phyloP scores from a whole-genome alignment of 371 early-diverging fungal species.

The Sporodiniella umbellata region DNA sequence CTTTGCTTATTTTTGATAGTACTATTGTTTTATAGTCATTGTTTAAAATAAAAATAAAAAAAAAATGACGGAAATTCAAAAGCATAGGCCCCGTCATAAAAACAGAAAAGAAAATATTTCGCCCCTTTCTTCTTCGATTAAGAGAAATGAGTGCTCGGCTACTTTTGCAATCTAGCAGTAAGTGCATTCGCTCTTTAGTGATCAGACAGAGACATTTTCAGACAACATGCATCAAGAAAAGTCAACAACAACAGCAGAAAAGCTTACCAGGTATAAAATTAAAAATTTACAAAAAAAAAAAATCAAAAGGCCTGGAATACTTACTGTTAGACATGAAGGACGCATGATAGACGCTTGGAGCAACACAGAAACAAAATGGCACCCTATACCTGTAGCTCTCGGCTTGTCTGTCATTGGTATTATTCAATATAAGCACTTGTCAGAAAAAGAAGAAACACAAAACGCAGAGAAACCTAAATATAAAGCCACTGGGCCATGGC shows the following conservation, averaged over 20 bases:
- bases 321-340: slow-evolving; percentile 17
- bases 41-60: too few species aligned
- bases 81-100: neutral
- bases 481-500: slow-evolving; percentile 80
- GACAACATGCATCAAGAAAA: neutral
- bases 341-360: slow-evolving; percentile 48
- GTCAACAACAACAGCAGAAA: neutral
- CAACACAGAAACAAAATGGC: slow-evolving; percentile 63
- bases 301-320: neutral
- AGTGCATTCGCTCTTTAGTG: neutral
- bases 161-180: neutral
- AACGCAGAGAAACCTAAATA: slow-evolving; percentile 31
- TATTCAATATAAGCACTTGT: slow-evolving; percentile 61
- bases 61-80: neutral
- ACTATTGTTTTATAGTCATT: too few species aligned
- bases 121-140: neutral
- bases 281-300: neutral
- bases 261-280: too few species aligned
- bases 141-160: neutral
- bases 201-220: neutral
- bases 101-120: neutral
- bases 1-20: too few species aligned
- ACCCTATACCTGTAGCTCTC: slow-evolving; percentile 75
- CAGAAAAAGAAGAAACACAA: slow-evolving; percentile 27
- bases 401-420: slow-evolving; percentile 75